Percentiles rank a stretch among this genome's conserved stretches.
These are phyloP conservation scores for Fusarium robinianum DNA, from an alignment of 2,329 filamentous ascomycete genomes.

Conservation along the genomic window DNA sequence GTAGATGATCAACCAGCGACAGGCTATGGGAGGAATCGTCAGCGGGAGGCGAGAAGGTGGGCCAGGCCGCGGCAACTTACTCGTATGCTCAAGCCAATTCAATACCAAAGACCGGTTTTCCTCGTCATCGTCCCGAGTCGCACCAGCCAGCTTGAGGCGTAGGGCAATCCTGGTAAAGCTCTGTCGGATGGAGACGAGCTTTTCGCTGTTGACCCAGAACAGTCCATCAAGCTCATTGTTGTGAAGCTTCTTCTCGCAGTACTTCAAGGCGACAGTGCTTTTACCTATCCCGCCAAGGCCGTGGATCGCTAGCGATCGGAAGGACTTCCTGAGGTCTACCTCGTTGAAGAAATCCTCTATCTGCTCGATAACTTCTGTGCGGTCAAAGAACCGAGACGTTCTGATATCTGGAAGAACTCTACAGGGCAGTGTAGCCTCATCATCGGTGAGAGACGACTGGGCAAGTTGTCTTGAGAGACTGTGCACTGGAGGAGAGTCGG, in stretches of 20 bases:
- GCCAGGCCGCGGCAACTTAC: slow-evolving; percentile 3
- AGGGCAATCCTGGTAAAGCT: slow-evolving; percentile 22
- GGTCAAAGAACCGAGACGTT: slow-evolving; percentile 12
- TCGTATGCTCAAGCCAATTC: slow-evolving; percentile 16
- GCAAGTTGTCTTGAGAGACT: too few species aligned
- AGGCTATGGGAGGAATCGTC: slow-evolving; percentile 1
- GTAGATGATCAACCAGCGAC: slow-evolving; percentile 14
- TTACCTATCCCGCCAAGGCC: slow-evolving; percentile 19
- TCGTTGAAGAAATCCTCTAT: slow-evolving; percentile 3
- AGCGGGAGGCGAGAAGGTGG: background rate
- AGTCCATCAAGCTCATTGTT: background rate
- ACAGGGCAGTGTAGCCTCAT: too few species aligned
- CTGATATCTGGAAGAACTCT: too few species aligned
- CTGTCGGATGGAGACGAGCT: slow-evolving; percentile 2
- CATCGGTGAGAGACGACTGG: too few species aligned
- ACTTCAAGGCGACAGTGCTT: slow-evolving; percentile 12
- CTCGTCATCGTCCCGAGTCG: slow-evolving; percentile 1
- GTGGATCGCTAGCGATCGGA: slow-evolving; percentile 14
- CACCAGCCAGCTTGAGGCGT: slow-evolving; percentile 8
- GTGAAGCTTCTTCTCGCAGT: background rate
- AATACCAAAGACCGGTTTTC: slow-evolving; percentile 11
- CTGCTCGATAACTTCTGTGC: slow-evolving; percentile 1
- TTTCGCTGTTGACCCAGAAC: slow-evolving; percentile 16
- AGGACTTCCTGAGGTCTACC: background rate
- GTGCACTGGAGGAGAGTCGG: too few species aligned